A percentile compares a stretch with the other conserved stretches of the same genome.
Evolutionary conservation across 2,329 filamentous ascomycete species (phyloP).

Genomic region (Ophiocordyceps polyrhachis-furcata): DNA sequence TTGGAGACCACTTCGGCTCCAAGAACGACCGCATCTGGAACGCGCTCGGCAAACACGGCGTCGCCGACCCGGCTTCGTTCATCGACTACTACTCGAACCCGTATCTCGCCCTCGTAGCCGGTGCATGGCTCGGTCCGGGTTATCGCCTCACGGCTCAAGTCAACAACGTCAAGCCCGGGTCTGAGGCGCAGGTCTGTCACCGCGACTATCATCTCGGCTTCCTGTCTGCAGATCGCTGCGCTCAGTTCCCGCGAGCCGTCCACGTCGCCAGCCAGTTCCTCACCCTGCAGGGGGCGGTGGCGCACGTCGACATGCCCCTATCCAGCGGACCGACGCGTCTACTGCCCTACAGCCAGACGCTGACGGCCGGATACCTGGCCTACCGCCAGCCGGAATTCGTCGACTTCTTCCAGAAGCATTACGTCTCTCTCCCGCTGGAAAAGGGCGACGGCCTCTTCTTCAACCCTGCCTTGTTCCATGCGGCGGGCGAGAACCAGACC

Average conservation of each 20-base stretch:
- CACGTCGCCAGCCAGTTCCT: conserved; percentile 37
- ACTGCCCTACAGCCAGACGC: conserved; percentile 40
- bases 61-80: conserved; percentile 32
- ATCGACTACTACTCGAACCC: conserved; percentile 40
- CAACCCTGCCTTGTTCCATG: conserved; percentile 44
- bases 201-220: conserved; percentile 48
- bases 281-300: conserved; percentile 44
- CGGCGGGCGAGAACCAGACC: conserved; percentile 36
- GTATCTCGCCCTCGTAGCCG: conserved; percentile 31
- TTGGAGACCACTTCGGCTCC: conserved; percentile 43
- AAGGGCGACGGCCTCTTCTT: conserved; percentile 45
- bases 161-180: conserved; percentile 42
- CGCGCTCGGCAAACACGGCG: conserved; percentile 41
- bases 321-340: conserved; percentile 40
- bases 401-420: conserved; percentile 31
- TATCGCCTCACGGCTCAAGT: conserved; percentile 44
- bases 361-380: conserved; percentile 37
- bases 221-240: conserved; percentile 27
- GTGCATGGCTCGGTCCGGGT: conserved; percentile 38
- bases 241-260: conserved; percentile 28
- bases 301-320: conserved; percentile 40
- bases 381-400: conserved; percentile 34
- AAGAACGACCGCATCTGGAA: conserved; percentile 47
- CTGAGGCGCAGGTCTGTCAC: conserved; percentile 36
- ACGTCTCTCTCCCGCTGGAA: conserved; percentile 30